Evolutionary conservation across 768 basidiomycete species (phyloP), one percentile per base, ranked within the genome.

Genomic region (Cystofilobasidium capitatum): DNA sequence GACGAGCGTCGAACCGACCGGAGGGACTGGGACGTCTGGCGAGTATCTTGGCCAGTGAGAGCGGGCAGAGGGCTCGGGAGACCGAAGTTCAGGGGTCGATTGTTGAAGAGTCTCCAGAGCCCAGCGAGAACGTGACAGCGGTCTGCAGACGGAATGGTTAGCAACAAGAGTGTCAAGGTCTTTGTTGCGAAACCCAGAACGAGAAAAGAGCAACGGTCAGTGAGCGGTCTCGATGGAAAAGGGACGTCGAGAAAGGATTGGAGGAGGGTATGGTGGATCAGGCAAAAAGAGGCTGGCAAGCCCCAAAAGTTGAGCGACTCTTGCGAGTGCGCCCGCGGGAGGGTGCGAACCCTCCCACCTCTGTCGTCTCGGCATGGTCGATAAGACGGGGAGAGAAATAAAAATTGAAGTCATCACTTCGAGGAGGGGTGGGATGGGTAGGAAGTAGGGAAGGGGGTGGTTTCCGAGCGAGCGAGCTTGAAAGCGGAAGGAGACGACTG

Each of bases 301-400:
- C 68, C 68, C 62, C 68, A 69, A 69, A 69, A 69, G 58, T 29
- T 45, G 51, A 45, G 35, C 29, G 17, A 35, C 29, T 13, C 31
- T 31, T 29, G 4, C 24, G 20, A 14, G 40, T 22, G 51, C 36
- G 39, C 26, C 55, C 68, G 62, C 49, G 68, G 68, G 49, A 29
- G 58, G 68, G 47, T 62, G 60, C 66, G 66, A 62, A 63, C 62
- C 68, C 62, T 29, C 55, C 68, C 68, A 63, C 55, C 68, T 69
- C 68, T 69, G 68, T 69, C 68, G 68, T 69, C 68, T 69, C 68
- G 61, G 61, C 68, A 69, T 69, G 68, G 68, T 69, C 68, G 68
- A 69, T 69, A 69, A 47, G 68, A 69, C 68, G 68, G 68, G 68
- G 68, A 69, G 68, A 69, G 68, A 69, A 67, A 57, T 60, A 64